These are phyloP conservation scores for Phytophthora cryptogea DNA, from an alignment of 352 stramenopile genomes.

Conservation along the genomic window DNA sequence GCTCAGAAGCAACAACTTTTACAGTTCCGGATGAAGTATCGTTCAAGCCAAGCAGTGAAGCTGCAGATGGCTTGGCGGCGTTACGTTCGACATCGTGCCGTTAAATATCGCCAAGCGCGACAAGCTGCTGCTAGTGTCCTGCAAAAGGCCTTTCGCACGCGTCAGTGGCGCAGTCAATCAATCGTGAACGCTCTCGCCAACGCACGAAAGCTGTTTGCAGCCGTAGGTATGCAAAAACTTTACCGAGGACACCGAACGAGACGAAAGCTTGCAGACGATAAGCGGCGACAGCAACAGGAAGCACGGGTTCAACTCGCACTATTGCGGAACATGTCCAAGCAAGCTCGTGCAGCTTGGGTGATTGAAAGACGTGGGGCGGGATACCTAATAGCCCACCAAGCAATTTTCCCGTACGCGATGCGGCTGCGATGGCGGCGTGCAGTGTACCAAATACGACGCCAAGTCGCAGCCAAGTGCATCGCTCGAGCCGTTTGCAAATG, in stretches of 20 bases:
- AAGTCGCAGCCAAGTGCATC: conserved; percentile 21
- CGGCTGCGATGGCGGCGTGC: conserved; percentile 37
- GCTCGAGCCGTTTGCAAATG: conserved; percentile 20
- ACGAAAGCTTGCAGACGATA: conserved; percentile 10
- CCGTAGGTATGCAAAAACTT: conserved; percentile 48
- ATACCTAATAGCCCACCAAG: conserved; percentile 46
- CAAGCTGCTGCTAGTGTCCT: conserved; percentile 37
- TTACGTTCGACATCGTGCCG: conserved; percentile 27
- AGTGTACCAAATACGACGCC: conserved; percentile 25
- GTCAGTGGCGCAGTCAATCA: conserved; percentile 41
- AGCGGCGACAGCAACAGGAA: conserved; percentile 29
- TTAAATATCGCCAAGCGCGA: conserved; percentile 29
- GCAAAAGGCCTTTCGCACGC: conserved; percentile 42
- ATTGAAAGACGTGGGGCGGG: conserved; percentile 50
- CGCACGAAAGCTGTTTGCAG: conserved; percentile 34
- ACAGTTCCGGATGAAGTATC: conserved; percentile 47
- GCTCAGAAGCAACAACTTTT: conserved; percentile 41
- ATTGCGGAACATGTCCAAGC: conserved; percentile 41
- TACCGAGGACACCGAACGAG: conserved; percentile 42
- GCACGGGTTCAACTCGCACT: conserved; percentile 39
- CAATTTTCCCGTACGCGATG: conserved; percentile 51
- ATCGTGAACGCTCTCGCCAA: conserved; percentile 46
- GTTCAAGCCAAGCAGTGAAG: conserved; percentile 46
- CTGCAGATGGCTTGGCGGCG: conserved; percentile 58
- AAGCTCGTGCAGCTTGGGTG: conserved; percentile 47